Evolutionary conservation across 441 rosid genomes (phyloP).

Genomic region (Populus hybrid): DNA sequence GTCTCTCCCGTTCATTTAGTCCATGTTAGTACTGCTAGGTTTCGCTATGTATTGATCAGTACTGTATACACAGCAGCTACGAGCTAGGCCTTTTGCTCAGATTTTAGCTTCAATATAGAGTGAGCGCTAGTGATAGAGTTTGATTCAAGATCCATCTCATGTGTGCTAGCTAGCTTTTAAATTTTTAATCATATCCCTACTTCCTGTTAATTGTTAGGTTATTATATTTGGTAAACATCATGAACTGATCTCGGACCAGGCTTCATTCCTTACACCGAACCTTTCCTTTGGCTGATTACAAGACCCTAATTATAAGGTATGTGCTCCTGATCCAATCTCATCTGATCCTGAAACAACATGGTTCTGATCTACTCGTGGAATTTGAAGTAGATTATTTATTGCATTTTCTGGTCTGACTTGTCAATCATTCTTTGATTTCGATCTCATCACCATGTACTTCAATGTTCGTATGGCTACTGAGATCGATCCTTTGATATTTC

Average conservation of each 20-base stretch:
- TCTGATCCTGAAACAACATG: background rate
- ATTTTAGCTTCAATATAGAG: background rate
- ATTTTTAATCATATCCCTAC: background rate
- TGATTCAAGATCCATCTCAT: too few species aligned
- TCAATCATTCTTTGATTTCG: background rate
- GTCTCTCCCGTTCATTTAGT: background rate
- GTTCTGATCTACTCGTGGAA: background rate
- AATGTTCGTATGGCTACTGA: background rate
- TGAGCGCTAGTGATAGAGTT: too few species aligned
- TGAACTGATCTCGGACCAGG: slow-evolving; percentile 77
- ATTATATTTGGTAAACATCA: slow-evolving; percentile 8
- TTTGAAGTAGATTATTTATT: background rate
- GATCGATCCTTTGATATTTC: background rate
- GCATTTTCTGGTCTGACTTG: background rate
- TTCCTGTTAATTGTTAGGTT: background rate
- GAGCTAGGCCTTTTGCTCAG: background rate
- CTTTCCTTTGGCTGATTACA: slow-evolving; percentile 29
- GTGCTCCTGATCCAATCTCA: background rate
- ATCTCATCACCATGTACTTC: background rate
- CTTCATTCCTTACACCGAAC: slow-evolving; percentile 72
- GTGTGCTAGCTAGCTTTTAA: background rate
- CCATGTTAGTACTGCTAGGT: background rate
- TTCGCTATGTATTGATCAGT: background rate
- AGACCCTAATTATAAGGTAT: slow-evolving; percentile 8
- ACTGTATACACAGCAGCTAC: background rate